Conservation (phyloP, 768 basidiomycete genomes). For the Psilocybe tampanensis region DNA sequence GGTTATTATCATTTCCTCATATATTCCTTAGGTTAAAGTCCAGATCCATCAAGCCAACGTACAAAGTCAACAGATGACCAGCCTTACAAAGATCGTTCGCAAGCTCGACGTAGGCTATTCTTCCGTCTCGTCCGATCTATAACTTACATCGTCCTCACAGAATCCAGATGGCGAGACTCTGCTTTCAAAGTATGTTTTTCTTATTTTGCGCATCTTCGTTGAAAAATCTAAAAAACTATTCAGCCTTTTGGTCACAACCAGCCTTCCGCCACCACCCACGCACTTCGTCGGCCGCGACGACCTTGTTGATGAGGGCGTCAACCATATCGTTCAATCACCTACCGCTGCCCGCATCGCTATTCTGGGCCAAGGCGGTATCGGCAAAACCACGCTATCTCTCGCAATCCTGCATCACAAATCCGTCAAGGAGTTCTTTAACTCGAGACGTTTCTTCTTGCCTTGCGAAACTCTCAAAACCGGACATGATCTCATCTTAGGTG, state of each 20-base stretch:
- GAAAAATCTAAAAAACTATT: too few relatives aligned
- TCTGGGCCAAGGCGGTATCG: not conserved
- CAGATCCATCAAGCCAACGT: not conserved
- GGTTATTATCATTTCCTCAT: not conserved
- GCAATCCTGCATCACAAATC: not conserved
- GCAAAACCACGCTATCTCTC: not conserved
- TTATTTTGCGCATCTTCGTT: not conserved
- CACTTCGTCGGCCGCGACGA: constrained; percentile 8
- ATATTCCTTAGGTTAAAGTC: not conserved
- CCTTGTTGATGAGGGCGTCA: not conserved
- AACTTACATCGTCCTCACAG: not conserved
- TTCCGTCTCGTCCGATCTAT: not conserved
- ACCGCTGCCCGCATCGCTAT: not conserved
- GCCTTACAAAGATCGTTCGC: not conserved
- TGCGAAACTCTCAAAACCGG: constrained; percentile 6
- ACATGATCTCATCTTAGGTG: constrained; percentile 1
- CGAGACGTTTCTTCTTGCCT: not conserved
- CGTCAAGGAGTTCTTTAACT: not conserved
- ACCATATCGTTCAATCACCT: not conserved
- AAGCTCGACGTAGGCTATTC: not conserved
- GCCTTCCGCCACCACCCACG: not conserved
- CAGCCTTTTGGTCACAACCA: constrained; percentile 1
- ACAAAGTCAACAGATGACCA: not conserved
- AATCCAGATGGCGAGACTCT: not conserved
- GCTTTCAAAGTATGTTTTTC: not conserved